A percentile compares a stretch with the other conserved stretches of the same genome.
Conservation (phyloP, 164 flowering plant species). For the Tetrastigma voinierianum region DNA sequence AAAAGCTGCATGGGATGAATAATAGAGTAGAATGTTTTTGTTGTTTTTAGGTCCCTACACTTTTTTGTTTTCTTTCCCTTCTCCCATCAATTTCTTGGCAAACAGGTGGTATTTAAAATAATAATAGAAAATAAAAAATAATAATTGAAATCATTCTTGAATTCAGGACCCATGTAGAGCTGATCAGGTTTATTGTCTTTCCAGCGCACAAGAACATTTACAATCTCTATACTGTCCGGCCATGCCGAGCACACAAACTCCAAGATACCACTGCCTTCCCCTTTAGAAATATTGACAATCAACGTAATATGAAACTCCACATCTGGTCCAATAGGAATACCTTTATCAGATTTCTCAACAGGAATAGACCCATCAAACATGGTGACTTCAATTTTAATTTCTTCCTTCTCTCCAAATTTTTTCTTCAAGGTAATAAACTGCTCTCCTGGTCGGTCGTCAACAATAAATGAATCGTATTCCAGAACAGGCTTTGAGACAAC, state of each 20-base stretch:
- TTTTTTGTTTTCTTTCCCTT: not conserved
- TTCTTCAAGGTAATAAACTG: constrained; percentile 56
- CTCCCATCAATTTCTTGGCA: not conserved
- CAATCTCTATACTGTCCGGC: constrained; percentile 50
- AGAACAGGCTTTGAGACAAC: constrained; percentile 31
- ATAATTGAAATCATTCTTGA: constrained; percentile 38
- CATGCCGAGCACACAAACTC: constrained; percentile 69
- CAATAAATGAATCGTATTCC: constrained; percentile 33
- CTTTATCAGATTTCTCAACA: constrained; percentile 22
- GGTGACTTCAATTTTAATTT: constrained; percentile 56
- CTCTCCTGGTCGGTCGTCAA: constrained; percentile 62
- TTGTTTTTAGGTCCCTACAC: not conserved
- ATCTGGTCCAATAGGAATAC: constrained; percentile 24
- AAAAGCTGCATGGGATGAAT: not conserved
- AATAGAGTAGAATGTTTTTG: not conserved
- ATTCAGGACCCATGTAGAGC: constrained; percentile 55
- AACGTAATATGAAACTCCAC: constrained; percentile 43
- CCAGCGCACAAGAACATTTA: constrained; percentile 30
- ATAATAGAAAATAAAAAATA: too few relatives aligned
- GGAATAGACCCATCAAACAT: constrained; percentile 63
- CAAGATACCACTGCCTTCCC: constrained; percentile 30
- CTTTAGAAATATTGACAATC: constrained; percentile 48
- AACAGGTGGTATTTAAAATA: not conserved
- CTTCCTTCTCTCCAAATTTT: constrained; percentile 50
- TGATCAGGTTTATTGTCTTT: constrained; percentile 13